These are phyloP conservation scores for Scheffersomyces coipomensis DNA, from an alignment of 805 yeast genomes.

Conservation along the genomic window DNA sequence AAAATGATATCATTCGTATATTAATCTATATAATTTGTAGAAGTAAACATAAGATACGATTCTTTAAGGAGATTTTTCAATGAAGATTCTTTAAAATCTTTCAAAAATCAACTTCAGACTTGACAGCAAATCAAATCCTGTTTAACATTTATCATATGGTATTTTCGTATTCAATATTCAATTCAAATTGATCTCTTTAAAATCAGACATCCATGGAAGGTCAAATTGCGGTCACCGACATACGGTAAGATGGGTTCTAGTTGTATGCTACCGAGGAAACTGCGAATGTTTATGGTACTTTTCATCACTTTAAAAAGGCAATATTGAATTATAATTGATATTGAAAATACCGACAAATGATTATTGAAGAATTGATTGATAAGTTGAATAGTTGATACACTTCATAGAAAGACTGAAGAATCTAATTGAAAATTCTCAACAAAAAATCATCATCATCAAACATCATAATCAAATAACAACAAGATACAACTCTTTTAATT, in stretches of 20 bases:
- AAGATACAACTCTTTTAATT: neutral
- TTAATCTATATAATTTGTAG: too few relatives aligned
- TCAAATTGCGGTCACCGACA: slow-evolving; percentile 80
- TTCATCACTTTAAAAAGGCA: slow-evolving; percentile 61
- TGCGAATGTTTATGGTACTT: slow-evolving; percentile 82
- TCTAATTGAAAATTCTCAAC: neutral
- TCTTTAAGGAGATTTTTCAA: neutral
- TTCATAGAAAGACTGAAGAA: neutral
- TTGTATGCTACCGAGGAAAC: slow-evolving; percentile 93
- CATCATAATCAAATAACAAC: too few relatives aligned
- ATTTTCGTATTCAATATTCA: too few relatives aligned
- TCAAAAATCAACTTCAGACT: too few relatives aligned
- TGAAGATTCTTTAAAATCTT: neutral
- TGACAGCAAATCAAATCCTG: too few relatives aligned
- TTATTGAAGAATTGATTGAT: neutral
- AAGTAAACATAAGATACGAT: too few relatives aligned
- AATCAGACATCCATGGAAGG: slow-evolving; percentile 96
- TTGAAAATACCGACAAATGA: too few relatives aligned
- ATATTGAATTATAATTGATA: neutral
- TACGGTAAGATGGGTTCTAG: slow-evolving; percentile 71
- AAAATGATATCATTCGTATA: too few relatives aligned
- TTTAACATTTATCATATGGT: too few relatives aligned
- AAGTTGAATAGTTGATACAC: too few relatives aligned
- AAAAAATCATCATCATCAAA: neutral
- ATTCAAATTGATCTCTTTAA: too few relatives aligned